Evolutionary conservation across 257 asterid genomes (phyloP), one percentile per base, ranked within the genome.

Genomic region (Coffea canephora): DNA sequence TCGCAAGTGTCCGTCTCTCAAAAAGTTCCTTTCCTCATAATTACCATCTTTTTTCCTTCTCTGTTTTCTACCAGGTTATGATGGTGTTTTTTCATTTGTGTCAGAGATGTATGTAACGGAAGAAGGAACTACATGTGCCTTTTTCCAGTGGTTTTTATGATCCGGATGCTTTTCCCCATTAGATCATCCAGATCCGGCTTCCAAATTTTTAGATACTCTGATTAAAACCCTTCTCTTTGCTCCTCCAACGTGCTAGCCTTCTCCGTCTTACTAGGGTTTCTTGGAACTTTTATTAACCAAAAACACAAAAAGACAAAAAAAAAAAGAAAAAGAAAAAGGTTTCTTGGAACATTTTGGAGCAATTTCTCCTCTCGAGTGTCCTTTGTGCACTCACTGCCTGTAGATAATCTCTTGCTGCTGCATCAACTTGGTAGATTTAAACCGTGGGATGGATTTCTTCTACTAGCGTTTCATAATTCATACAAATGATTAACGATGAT

Each of bases 31-130:
- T 13, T 65, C 43, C 43, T 39, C 70, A 65, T 65, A 65, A 65
- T 65, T 65, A 64, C 41, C 69, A 27, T 25, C 36, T 64, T 10
- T n/a, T 39, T 64, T 64, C 34, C 34, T 25, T 61, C 67, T 62
- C 70, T 27, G 70, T 65, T 65, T 64, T 65, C 70, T 65, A 31
- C 70, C 70, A 65, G 70, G 70, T 27, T 27, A 65, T 65, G 70
- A 65, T 65, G 43, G 70, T 27, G 70, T 27, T 65, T 65, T 65
- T 25, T 25, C 16, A 64, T 25, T 10, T 64, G 69, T 64, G 69
- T 64, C 69, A 64, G 69, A 25, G 39, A 25, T 25, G 69, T 25
- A 55, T 55, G 15, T 27, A 3, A 14, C 18, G 59, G 15, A 15
- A 52, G 50, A 46, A 13, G 3, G 3, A 52, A 9, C 18, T 7